Conservation (phyloP, 2,329 filamentous ascomycete genomes). For the Sclerotinia spermophila region DNA sequence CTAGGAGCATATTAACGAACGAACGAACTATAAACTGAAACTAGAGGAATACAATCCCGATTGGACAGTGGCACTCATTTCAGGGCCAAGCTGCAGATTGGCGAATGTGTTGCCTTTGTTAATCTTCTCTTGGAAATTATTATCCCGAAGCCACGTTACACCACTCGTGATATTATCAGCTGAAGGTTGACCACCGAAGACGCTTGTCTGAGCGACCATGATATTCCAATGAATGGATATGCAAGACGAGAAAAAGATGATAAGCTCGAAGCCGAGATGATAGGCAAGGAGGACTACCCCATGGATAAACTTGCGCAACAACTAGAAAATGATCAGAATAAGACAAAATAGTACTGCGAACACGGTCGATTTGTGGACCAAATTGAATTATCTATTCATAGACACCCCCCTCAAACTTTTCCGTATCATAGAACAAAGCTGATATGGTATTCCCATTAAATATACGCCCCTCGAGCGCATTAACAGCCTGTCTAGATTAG, state of each 20-base stretch:
- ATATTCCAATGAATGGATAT: background rate
- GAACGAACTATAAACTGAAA: background rate
- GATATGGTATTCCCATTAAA: slow-evolving; percentile 84
- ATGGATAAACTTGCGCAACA: background rate
- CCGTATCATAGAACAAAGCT: slow-evolving; percentile 77
- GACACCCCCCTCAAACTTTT: slow-evolving; percentile 72
- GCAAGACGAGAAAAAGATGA: background rate
- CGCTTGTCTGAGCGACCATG: background rate
- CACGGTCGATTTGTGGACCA: background rate
- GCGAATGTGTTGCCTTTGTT: background rate
- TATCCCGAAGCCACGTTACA: background rate
- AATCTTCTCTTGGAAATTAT: background rate
- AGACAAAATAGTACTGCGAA: background rate
- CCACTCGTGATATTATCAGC: background rate
- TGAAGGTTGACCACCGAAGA: background rate
- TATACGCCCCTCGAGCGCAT: slow-evolving; percentile 78
- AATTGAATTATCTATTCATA: slow-evolving; percentile 38
- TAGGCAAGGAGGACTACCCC: background rate
- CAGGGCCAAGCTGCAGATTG: background rate
- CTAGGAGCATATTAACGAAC: background rate
- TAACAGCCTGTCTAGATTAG: slow-evolving; percentile 64
- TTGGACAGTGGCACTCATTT: background rate
- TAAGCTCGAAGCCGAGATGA: background rate
- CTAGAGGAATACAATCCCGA: background rate
- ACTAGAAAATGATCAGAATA: background rate